Percentiles rank a stretch among this genome's conserved stretches.
These are phyloP conservation scores for Phytophthora citrophthora DNA, from an alignment of 352 stramenopile species.

Conservation along the genomic window DNA sequence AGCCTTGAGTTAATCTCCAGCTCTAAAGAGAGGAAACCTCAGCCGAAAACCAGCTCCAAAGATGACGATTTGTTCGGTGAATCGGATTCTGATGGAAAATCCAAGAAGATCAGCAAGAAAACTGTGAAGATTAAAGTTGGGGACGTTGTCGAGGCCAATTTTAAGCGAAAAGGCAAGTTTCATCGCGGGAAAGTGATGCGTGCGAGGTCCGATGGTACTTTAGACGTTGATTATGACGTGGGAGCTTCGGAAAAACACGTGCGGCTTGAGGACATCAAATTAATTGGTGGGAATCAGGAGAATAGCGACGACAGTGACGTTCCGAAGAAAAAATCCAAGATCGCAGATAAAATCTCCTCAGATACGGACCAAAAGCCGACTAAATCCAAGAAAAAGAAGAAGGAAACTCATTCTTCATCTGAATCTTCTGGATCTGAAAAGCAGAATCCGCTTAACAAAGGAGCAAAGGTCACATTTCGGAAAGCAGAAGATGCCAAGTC, in stretches of 20 bases:
- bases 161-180: conserved; percentile 47
- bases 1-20: conserved; percentile 14
- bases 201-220: conserved; percentile 32
- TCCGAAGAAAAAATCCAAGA: conserved; percentile 16
- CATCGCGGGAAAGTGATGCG: conserved; percentile 37
- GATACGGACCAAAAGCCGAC: conserved; percentile 17
- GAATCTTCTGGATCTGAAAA: conserved; percentile 24
- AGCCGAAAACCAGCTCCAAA: conserved; percentile 17
- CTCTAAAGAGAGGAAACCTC: conserved; percentile 13
- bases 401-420: conserved; percentile 18
- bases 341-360: neutral
- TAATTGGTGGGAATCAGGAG: conserved; percentile 7
- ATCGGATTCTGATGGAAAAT: conserved; percentile 31
- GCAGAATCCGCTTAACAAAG: conserved; percentile 27
- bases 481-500: conserved; percentile 39
- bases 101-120: neutral
- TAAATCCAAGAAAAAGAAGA: conserved; percentile 24
- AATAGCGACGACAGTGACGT: conserved; percentile 17
- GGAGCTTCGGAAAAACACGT: conserved; percentile 36
- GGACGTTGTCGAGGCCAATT: conserved; percentile 40
- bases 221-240: conserved; percentile 47
- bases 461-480: conserved; percentile 44
- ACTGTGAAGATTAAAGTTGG: conserved; percentile 27
- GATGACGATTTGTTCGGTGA: conserved; percentile 40
- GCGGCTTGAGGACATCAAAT: conserved; percentile 19